Percentiles rank a stretch among this genome's conserved stretches.
Conservation (phyloP, 805 yeast genomes). For the Saccharomycopsis guyanensis region DNA sequence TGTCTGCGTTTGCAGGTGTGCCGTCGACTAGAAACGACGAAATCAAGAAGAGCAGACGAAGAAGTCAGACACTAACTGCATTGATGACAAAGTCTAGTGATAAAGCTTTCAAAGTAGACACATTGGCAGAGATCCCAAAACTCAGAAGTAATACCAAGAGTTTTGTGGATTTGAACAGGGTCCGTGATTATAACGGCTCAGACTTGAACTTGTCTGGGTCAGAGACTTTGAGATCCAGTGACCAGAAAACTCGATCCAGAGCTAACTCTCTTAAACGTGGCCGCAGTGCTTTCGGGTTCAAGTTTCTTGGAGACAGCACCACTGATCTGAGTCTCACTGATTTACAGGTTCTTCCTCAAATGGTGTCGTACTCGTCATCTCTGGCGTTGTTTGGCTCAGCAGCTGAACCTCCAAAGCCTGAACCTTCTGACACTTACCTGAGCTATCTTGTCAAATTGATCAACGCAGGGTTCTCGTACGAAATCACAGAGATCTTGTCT, state of each 20-base stretch:
- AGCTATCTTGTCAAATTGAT: slow-evolving; percentile 10
- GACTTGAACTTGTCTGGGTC: background rate
- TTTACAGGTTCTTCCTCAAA: background rate
- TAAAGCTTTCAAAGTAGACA: background rate
- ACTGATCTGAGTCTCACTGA: background rate
- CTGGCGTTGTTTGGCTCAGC: background rate
- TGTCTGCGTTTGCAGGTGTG: background rate
- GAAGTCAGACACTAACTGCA: slow-evolving; percentile 17
- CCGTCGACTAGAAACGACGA: background rate
- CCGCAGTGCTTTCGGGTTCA: background rate
- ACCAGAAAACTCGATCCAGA: slow-evolving; percentile 3
- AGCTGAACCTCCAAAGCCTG: slow-evolving; percentile 11
- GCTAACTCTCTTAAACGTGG: slow-evolving; percentile 7
- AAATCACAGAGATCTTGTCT: slow-evolving; percentile 15
- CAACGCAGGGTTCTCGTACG: slow-evolving; percentile 16
- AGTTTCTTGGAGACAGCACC: slow-evolving; percentile 2
- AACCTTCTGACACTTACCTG: slow-evolving; percentile 8
- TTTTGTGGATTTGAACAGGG: background rate
- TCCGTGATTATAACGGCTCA: background rate
- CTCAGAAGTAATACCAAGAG: background rate
- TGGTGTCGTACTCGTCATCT: slow-evolving; percentile 3
- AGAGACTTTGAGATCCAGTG: background rate
- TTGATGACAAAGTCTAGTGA: slow-evolving; percentile 2
- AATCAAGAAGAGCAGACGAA: slow-evolving; percentile 5
- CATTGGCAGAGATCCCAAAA: background rate